Base-by-base conservation (phyloP, 306 rosid genomes). In the Arachis hypogaea region DNA sequence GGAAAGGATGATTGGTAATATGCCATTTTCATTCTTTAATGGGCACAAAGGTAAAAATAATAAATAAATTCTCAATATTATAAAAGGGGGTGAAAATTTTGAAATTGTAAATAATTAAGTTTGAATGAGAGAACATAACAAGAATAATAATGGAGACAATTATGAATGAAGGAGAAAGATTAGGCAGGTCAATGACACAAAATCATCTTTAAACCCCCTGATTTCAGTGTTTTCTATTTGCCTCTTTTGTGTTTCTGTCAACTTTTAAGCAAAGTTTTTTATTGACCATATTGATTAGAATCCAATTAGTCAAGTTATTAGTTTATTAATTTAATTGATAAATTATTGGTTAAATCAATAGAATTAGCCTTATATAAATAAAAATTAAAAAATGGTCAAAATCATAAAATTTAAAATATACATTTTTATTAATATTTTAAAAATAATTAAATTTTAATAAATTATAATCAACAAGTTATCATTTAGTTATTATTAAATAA, bases 1-100 rank as follows among this genome's bases (percentile, higher is more conserved):
- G 96, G 96, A 83, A 90, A 84, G 86, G 97, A 95, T 95, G 93
- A 95, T 92, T 90, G 90, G 88, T 85, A 88, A 88, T 94, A 89
- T 88, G 91, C 95, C 90, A 94, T 95, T 95, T 88, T 90, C 97
- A 83, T 84, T 85, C 86, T 94, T 94, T 82, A 88, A 88, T 88
- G 88, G 88, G 85, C 89, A 82, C 82, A 81, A 84, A 81, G 80
- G 72, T 76, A 70, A 74, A 71, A 68, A 22, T 38, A 22, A 22
- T 22, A 42, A 28, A 54, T 0, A 5, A 55, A 55, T 3, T 7
- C 1, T 6, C 33, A 18, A 18, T 7, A 16, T 56, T 46, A 33
- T 33, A 42, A 55, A 56, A 49, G 50, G 11, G 11, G 10, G 42
- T 51, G 49, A 7, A 47, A 71, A 11, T 62, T 52, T 29, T 33